Evolutionary conservation across 495 filamentous ascomycete genomes (phyloP).

Genomic region (Penicillium psychrofluorescens): DNA sequence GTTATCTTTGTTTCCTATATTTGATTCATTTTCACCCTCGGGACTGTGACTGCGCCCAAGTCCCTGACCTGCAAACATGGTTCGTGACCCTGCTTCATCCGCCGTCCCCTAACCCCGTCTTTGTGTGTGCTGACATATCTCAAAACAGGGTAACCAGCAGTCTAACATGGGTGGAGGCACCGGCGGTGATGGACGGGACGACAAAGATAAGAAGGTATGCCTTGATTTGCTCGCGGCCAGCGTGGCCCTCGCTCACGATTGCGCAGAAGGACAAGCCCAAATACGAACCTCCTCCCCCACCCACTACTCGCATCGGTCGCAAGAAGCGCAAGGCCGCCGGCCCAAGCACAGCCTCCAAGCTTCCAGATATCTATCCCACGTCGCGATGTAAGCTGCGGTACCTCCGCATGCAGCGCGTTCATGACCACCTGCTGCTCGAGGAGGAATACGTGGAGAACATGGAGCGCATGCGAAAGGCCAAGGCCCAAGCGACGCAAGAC

Average conservation of each 20-base stretch:
- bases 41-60: constrained; percentile 8
- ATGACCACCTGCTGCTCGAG: constrained; percentile 93
- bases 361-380: constrained; percentile 87
- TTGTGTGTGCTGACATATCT: constrained; percentile 15
- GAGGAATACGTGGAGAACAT: constrained; percentile 99
- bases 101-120: not conserved
- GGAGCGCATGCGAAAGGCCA: constrained; percentile 86
- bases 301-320: constrained; percentile 94
- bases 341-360: constrained; percentile 87
- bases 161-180: constrained; percentile 71
- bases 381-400: constrained; percentile 96
- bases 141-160: constrained; percentile 60
- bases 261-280: constrained; percentile 94
- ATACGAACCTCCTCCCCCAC: constrained; percentile 96
- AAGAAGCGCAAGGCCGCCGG: constrained; percentile 94
- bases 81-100: constrained; percentile 15
- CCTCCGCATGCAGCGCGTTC: constrained; percentile 95
- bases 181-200: constrained; percentile 71
- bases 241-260: constrained; percentile 6
- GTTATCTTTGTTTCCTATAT: not conserved
- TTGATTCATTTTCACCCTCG: not conserved
- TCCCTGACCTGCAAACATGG: constrained; percentile 28
- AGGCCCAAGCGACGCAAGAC: constrained; percentile 66
- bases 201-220: constrained; percentile 91
- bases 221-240: not conserved